These are phyloP conservation scores for Silene conica DNA, from an alignment of 148 eudicot genomes.

Conservation along the genomic window DNA sequence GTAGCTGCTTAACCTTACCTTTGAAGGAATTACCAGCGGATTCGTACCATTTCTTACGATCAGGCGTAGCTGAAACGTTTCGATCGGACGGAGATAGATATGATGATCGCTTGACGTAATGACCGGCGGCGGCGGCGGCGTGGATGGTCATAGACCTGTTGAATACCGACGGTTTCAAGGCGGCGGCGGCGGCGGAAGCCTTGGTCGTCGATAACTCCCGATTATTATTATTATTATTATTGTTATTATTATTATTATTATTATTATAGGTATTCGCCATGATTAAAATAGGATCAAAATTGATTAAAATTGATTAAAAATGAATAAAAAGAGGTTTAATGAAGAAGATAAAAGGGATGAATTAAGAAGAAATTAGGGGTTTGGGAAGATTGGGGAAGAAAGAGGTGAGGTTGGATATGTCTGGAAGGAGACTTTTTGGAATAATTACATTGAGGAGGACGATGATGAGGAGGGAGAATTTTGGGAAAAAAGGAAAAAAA, in stretches of 20 bases:
- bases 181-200: background rate
- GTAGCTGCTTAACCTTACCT: conserved; percentile 63
- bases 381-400: background rate
- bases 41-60: conserved; percentile 57
- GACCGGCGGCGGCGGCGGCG: conserved; percentile 27
- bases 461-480: background rate
- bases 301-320: background rate
- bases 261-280: conserved; percentile 15
- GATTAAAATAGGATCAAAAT: background rate
- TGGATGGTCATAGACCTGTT: conserved; percentile 56
- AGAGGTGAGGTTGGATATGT: conserved; percentile 5
- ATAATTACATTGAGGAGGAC: background rate
- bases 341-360: background rate
- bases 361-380: background rate
- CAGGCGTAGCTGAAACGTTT: conserved; percentile 14
- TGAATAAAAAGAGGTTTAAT: too few relatives aligned
- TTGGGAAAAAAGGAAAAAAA: background rate
- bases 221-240: conserved; percentile 15
- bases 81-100: conserved; percentile 21
- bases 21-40: conserved; percentile 50
- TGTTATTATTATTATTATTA: too few relatives aligned
- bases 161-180: conserved; percentile 20
- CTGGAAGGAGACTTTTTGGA: background rate
- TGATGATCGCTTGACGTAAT: conserved; percentile 37
- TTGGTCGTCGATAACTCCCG: conserved; percentile 25